Conservation (phyloP, 139 green algal genomes). For the Diplosphaera chodatii region DNA sequence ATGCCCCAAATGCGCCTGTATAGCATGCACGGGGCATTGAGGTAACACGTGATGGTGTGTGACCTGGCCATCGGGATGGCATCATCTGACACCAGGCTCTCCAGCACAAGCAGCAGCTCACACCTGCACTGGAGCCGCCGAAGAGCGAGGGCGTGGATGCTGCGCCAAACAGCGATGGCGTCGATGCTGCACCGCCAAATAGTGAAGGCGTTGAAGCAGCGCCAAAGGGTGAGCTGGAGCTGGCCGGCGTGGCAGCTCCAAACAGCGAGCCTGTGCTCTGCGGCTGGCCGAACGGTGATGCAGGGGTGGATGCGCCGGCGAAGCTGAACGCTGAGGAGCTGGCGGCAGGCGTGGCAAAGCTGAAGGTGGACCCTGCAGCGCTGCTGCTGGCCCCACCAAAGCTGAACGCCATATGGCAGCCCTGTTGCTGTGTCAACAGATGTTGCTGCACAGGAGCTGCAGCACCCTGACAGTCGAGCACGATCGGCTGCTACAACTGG, state of each 20-base stretch:
- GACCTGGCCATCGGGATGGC: too few relatives aligned
- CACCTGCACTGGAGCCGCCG: neutral
- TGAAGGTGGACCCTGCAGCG: neutral
- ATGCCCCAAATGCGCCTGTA: neutral
- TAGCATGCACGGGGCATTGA: neutral
- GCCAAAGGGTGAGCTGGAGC: slow-evolving; percentile 2
- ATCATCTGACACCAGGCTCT: too few relatives aligned
- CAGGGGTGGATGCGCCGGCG: too few relatives aligned
- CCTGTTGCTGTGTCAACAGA: too few relatives aligned
- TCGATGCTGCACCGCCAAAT: slow-evolving; percentile 7
- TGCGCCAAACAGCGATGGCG: slow-evolving; percentile 7
- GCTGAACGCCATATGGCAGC: slow-evolving; percentile 21
- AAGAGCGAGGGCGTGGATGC: neutral
- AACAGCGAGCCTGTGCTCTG: slow-evolving; percentile 1
- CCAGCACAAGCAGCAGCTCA: too few relatives aligned
- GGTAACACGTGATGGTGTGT: too few relatives aligned
- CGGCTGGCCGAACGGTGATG: neutral
- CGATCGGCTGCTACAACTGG: too few relatives aligned
- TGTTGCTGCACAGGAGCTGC: too few relatives aligned
- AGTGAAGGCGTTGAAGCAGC: neutral
- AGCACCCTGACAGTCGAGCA: too few relatives aligned
- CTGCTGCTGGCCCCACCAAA: slow-evolving; percentile 10
- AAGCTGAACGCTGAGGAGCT: neutral
- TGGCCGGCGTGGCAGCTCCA: slow-evolving; percentile 16
- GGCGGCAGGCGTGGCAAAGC: neutral